Evolutionary conservation across 2,329 filamentous ascomycete genomes (phyloP).

Genomic region (Rutstroemia sp.): DNA sequence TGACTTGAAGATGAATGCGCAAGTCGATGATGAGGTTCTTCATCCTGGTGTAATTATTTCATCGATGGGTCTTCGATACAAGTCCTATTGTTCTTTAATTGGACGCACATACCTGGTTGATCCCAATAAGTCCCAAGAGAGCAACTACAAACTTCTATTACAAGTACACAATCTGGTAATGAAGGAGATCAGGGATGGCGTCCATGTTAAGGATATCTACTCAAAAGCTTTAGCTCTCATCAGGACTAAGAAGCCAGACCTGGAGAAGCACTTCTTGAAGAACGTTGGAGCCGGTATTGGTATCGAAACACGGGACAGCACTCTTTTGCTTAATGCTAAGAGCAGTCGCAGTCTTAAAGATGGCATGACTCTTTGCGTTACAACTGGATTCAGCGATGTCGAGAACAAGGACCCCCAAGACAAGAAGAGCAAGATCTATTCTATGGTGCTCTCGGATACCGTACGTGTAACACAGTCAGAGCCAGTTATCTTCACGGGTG

Average conservation of each 20-base stretch:
- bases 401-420: slow-evolving; percentile 82
- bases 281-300: slow-evolving; percentile 89
- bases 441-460: slow-evolving; percentile 85
- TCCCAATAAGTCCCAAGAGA: slow-evolving; percentile 92
- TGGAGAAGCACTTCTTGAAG: slow-evolving; percentile 92
- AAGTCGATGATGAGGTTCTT: slow-evolving; percentile 73
- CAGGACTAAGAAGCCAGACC: slow-evolving; percentile 84
- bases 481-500: slow-evolving; percentile 83
- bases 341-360: slow-evolving; percentile 79
- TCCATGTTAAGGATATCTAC: slow-evolving; percentile 82
- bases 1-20: slow-evolving; percentile 73
- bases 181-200: slow-evolving; percentile 84
- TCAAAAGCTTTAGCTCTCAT: slow-evolving; percentile 74
- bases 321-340: slow-evolving; percentile 80
- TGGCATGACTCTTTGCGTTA: slow-evolving; percentile 92
- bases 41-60: slow-evolving; percentile 92
- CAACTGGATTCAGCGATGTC: slow-evolving; percentile 83
- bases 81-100: slow-evolving; percentile 89
- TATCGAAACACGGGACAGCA: slow-evolving; percentile 80
- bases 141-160: slow-evolving; percentile 83
- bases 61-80: slow-evolving; percentile 86
- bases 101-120: slow-evolving; percentile 94
- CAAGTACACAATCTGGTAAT: slow-evolving; percentile 83
- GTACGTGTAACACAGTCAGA: slow-evolving; percentile 78
- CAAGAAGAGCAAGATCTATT: slow-evolving; percentile 83